Evolutionary conservation across 495 filamentous ascomycete species (phyloP), one percentile per base, ranked within the genome.

Genomic region (Podospora anserina): DNA sequence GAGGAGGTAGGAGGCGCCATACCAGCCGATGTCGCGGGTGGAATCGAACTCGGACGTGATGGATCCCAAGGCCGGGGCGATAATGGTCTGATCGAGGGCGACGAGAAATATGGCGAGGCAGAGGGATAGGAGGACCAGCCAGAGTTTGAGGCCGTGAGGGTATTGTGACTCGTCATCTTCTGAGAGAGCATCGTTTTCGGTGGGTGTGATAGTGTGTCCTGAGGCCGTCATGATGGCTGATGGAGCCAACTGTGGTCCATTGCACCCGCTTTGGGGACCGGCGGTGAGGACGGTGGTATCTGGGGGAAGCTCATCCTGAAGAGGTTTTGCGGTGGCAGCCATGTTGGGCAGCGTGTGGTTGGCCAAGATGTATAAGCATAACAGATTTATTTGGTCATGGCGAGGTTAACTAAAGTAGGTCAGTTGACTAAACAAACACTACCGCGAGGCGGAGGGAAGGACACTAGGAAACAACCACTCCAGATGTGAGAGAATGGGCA

Each of bases 1-100:
- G 3, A 88, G 66, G 61, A 88, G 79, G 73, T 80, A 87, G 16
- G 82, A 81, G 9, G 79, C 72, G 7, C 82, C 84, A 67, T 88
- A 49, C 83, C 84, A 71, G 78, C 81, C 61, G 57, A 80, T 71
- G 81, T 87, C 69, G 78, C 82, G 54, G 74, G 74, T 67, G 56
- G 72, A 73, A 26, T 67, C 20, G 66, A 77, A 80, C 63, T 77
- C 71, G 54, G 61, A 68, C 6, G 78, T 79, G 66, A 80, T 78
- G 30, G 69, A 68, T 27, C 75, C 83, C 32, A 87, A 79, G 5
- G 86, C 82, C 11, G 85, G 85, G 2, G 84, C 75, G 55, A 88
- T 83, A 66, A 88, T 85, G 4, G 55, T 58, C 18, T 86, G 72
- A 18, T 58, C 55, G n/a, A 58, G 23, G 23, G 55, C n/a, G 23